Conservation (phyloP, 148 eudicot genomes). For the Rhododendron williamsianum region DNA sequence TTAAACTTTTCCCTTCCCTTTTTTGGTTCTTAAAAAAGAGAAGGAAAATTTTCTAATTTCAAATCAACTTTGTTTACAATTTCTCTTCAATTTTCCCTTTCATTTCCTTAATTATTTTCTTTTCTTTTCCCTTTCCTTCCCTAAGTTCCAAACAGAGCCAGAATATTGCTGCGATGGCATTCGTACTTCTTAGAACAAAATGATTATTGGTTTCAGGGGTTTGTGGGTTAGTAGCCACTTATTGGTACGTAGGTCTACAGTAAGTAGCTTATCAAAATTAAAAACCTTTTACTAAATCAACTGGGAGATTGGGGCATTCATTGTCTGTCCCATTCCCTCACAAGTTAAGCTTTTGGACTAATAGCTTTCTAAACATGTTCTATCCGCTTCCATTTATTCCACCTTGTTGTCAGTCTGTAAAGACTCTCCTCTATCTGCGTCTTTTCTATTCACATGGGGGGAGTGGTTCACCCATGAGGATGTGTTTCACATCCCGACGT, state of each 20-base stretch:
- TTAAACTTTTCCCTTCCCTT: not conserved
- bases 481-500: not conserved
- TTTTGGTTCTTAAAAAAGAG: not conserved
- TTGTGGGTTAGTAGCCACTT: not conserved
- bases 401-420: not conserved
- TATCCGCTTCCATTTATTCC: not conserved
- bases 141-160: not conserved
- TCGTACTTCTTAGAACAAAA: not conserved
- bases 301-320: not conserved
- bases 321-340: not conserved
- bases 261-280: not conserved
- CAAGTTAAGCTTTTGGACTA: not conserved
- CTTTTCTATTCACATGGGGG: not conserved
- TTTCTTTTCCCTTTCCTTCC: no score
- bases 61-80: no score
- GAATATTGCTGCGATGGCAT: not conserved
- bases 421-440: not conserved
- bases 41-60: not conserved
- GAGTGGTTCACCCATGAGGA: not conserved
- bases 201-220: not conserved
- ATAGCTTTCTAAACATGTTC: not conserved
- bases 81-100: not conserved
- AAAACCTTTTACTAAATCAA: not conserved
- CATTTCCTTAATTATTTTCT: no score
- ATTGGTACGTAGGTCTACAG: not conserved